Evolutionary conservation across 345 rosid genomes (phyloP).

Genomic region (Salix purpurea): DNA sequence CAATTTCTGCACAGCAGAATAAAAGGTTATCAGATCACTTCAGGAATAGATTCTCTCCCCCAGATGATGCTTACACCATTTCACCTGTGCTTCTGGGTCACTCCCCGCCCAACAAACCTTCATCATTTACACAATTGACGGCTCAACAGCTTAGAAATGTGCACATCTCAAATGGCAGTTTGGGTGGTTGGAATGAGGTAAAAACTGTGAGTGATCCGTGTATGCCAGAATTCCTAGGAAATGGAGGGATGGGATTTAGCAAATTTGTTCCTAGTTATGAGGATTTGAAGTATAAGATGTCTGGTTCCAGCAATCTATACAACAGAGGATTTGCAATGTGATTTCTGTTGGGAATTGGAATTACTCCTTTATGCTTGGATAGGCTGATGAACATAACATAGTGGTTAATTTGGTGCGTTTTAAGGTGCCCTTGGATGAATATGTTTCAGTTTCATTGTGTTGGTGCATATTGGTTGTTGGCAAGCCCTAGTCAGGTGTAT

Average conservation of each 20-base stretch:
- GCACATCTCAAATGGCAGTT: constrained; percentile 30
- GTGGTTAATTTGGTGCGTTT: neutral
- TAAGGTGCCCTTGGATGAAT: neutral
- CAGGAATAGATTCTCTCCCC: constrained; percentile 35
- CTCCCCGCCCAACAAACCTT: constrained; percentile 22
- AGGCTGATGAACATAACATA: neutral
- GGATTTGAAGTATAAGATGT: constrained; percentile 36
- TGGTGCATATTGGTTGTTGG: neutral
- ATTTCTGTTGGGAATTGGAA: constrained; percentile 11
- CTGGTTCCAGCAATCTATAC: constrained; percentile 39
- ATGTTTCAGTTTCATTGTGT: neutral
- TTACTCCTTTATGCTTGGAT: constrained; percentile 4
- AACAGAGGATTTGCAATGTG: constrained; percentile 47
- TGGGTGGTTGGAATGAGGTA: constrained; percentile 45
- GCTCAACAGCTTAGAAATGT: constrained; percentile 30
- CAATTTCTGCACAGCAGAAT: constrained; percentile 37
- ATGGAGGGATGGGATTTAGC: constrained; percentile 31
- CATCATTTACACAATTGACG: constrained; percentile 27
- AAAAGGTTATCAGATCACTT: constrained; percentile 14
- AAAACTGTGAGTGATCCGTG: constrained; percentile 23
- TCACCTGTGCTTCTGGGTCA: constrained; percentile 30
- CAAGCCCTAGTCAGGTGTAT: neutral
- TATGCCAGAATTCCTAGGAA: constrained; percentile 30
- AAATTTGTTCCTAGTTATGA: constrained; percentile 31
- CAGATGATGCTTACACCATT: constrained; percentile 21